Evolutionary conservation across 306 rosid genomes (phyloP), one percentile per base, ranked within the genome.

Genomic region (Arachis hypogaea): DNA sequence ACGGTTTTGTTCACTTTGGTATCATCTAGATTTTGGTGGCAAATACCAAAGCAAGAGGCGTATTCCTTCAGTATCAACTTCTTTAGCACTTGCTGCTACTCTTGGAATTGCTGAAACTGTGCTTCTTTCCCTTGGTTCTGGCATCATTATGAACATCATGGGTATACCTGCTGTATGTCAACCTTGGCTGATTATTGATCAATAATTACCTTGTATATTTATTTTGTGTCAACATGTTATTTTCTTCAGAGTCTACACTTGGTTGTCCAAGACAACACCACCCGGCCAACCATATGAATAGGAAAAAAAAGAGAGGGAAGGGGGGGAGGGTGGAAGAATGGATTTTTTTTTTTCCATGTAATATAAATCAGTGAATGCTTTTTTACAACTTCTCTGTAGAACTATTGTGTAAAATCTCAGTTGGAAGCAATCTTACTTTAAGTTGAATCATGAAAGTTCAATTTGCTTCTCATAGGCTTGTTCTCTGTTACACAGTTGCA

Each of bases 151-250:
- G 89, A 81, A 88, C 88, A 83, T 83, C 90, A 86, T 94, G 95
- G 98, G 98, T 81, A 85, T 94, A 91, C 85, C 87, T 59, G 85
- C 80, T 78, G 98, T 94, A 94, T 83, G 98, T 94, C 91, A 79
- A 74, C 59, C 85, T 64, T 79, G 46, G 75, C 90, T 80, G 74
- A 75, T 71, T 69, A 44, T 64, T 77, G 30, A 50, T 58, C 70
- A 59, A 52, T 69, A 28, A 58, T 68, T 11, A 14, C 63, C 7
- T 46, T n/a, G 14, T 75, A 10, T 55, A 62, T 63, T 18, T 74
- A 9, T 54, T 22, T 22, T 16, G 50, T 69, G 52, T 59, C 64
- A 51, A 66, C 44, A 50, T 63, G 55, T 73, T 44, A 65, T 12
- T 79, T 76, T 55, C 61, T 67, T 79, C 49, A 8, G 44, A 66